Base-by-base conservation (phyloP, 2,329 filamentous ascomycete genomes). In the Fusarium nygamai region DNA sequence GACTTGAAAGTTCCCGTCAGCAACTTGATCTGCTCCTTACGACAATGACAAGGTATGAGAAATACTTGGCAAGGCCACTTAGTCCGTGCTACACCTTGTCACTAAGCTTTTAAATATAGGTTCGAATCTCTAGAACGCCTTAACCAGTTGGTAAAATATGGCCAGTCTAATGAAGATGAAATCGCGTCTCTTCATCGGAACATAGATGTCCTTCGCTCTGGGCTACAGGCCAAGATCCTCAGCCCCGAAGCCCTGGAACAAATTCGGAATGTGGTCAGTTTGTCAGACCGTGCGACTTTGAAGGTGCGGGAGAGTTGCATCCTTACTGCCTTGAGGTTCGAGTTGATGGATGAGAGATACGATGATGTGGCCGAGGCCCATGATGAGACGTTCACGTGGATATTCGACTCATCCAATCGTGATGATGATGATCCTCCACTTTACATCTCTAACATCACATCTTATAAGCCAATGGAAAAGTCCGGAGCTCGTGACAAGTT, bases 401-500 rank as follows among this genome's bases (percentile, higher is more conserved):
- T 48, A 17, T 48, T 31, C 13, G 13, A 22, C 46, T 3, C 27
- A 8, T 16, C 2, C 13, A 6, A 2, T 7, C 4, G n/a, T 24
- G 41, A 12, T 10, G n/a, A 11, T 16, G 3, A 44, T 19, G n/a
- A 3, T 24, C 10, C 6, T 0, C 6, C 1, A 8, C 2, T 44
- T 8, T 0, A 24, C 10, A 24, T n/a, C 41, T 0, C 3, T 24
- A 0, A 6, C n/a, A 27, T 5, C 6, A 44, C n/a, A 24, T 24
- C 41, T 24, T 12, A 44, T n/a, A 24, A 0, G 24, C 16, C n/a
- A 12, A 24, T 1, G 11, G 17, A 20, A 29, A 16, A 0, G 3
- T 16, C 6, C 0, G 9, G 4, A 8, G 46, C 46, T 11, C 19
- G 13, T 29, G 27, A 3, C 3, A 48, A 22, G 0, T 48, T 48